Evolutionary conservation across 73 alveolate genomes (phyloP).

Genomic region (Tetrahymena malaccensis): DNA sequence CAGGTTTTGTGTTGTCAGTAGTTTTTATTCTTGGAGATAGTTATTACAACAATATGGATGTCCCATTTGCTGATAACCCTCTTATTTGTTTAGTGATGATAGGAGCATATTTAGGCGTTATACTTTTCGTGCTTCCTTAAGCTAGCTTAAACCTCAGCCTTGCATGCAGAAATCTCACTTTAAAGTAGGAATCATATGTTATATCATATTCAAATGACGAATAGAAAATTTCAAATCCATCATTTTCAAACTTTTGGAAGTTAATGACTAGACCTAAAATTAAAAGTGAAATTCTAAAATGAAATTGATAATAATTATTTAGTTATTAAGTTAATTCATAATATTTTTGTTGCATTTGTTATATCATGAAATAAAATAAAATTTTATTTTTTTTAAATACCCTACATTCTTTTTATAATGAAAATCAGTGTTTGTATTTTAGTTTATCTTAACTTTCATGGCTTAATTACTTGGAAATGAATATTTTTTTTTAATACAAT

Average conservation of each 20-base stretch:
- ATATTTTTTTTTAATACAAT: too few species aligned
- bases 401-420: too few species aligned
- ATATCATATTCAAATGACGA: background rate
- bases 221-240: background rate
- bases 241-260: background rate
- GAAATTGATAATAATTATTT: background rate
- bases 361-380: too few species aligned
- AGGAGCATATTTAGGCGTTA: background rate
- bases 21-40: background rate
- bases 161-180: background rate
- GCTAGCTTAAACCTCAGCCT: background rate
- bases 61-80: background rate
- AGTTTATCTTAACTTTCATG: too few species aligned
- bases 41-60: background rate
- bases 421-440: too few species aligned
- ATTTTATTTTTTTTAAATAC: too few species aligned
- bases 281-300: background rate
- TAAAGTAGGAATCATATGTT: background rate
- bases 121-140: background rate
- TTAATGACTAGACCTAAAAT: background rate
- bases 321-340: too few species aligned
- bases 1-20: background rate
- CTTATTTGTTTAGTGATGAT: background rate
- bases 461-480: too few species aligned
- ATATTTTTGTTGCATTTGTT: too few species aligned